Evolutionary conservation across 352 stramenopile species (phyloP), one percentile per base, ranked within the genome.

Genomic region (Phytophthora pini): DNA sequence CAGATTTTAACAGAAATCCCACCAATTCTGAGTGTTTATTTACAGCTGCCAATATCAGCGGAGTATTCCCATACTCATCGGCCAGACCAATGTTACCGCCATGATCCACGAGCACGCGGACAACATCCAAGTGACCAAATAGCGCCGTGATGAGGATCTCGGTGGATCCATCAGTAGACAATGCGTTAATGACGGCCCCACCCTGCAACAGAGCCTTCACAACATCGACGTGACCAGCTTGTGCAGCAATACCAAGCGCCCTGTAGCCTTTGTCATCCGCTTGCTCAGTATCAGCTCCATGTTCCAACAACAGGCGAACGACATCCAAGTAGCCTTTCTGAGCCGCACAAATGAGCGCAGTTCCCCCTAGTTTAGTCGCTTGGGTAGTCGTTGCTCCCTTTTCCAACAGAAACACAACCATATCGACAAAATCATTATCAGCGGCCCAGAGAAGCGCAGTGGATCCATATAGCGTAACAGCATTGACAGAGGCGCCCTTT

Each of bases 21-120:
- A 60, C 17, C 5, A 66, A 15, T 7, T 48, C n/a, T 11, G 8
- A 4, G 17, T 62, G 13, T 1, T 46, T 39, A 2, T 45, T 56
- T 10, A 34, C 8, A 3, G 44, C 44, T 29, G 60, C 60, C 10
- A 53, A 6, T 51, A 68, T 62, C 4, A 68, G 34, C 10, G 51
- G 36, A 11, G 44, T 62, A 5, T 17, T 27, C 4, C 64, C 64
- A 36, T 43, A 38, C 3, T n/a, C 8, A 40, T 65, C 62, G 13
- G 46, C 22, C 6, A 46, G 7, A 8, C 53, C 20, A 20, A 65
- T 27, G 7, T 10, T 50, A 22, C 48, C 31, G 15, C 55, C 55
- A 38, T 50, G 54, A 12, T 56, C 24, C 11, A 61, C 22, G 4
- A 70, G 41, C 7, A 20, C 11, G n/a, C 22, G 10, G 11, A 55